A percentile compares a stretch with the other conserved stretches of the same genome.
phyloP scores from a whole-genome alignment of 139 green algal species.

The Ostreobium quekettii region DNA sequence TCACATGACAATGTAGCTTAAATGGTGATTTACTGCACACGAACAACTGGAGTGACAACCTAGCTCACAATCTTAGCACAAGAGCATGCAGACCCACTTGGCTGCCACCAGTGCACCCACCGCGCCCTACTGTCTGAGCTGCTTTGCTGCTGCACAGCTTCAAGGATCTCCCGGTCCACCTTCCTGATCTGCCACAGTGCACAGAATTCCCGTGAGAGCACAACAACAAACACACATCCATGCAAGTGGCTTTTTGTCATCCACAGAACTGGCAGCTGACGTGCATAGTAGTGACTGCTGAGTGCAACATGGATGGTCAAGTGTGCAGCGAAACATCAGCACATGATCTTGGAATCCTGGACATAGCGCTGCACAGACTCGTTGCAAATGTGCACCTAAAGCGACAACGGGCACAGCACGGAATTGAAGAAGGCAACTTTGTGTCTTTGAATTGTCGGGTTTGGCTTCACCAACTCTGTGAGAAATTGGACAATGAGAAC shows the following conservation, averaged over 20 bases:
- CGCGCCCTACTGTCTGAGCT: conserved; percentile 46
- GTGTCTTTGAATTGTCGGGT: too few relatives aligned
- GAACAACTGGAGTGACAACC: too few relatives aligned
- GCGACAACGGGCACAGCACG: too few relatives aligned
- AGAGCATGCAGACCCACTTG: too few relatives aligned
- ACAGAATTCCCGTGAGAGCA: too few relatives aligned
- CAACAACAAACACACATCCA: background rate
- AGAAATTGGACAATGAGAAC: background rate
- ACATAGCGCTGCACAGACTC: background rate
- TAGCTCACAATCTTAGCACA: too few relatives aligned
- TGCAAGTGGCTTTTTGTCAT: background rate
- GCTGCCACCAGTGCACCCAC: conserved; percentile 30
- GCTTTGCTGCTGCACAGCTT: conserved; percentile 75
- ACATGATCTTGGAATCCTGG: background rate
- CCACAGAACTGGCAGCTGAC: background rate
- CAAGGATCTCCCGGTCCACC: conserved; percentile 86
- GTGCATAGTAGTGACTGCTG: background rate
- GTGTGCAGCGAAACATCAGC: background rate
- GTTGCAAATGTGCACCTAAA: too few relatives aligned
- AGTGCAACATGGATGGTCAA: background rate
- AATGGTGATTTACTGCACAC: too few relatives aligned
- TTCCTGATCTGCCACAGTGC: conserved; percentile 51
- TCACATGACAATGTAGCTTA: too few relatives aligned
- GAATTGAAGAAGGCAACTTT: too few relatives aligned
- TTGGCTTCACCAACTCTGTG: too few relatives aligned